Conservation (phyloP, 306 rosid genomes). For the Lathyrus aphaca region DNA sequence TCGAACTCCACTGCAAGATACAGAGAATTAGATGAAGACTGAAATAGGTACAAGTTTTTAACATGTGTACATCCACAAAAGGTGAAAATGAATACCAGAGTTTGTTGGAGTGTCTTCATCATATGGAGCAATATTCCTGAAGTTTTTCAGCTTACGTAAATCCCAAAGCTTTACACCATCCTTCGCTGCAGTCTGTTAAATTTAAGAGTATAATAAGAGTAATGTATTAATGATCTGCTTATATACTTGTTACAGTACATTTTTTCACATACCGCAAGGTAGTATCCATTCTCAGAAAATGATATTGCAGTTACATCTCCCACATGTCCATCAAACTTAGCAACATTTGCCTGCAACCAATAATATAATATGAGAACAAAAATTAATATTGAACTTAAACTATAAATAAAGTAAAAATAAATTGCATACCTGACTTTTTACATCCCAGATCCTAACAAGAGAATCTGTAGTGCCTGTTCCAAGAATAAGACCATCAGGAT, state of each 20-base stretch:
- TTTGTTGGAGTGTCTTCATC: slow-evolving; percentile 81
- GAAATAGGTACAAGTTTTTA: slow-evolving; percentile 14
- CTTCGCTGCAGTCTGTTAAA: slow-evolving; percentile 86
- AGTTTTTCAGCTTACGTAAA: slow-evolving; percentile 88
- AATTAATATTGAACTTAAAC: slow-evolving; percentile 10
- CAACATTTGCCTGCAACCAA: slow-evolving; percentile 81
- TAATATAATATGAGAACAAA: slow-evolving; percentile 16
- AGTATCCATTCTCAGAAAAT: slow-evolving; percentile 96
- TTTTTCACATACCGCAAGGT: slow-evolving; percentile 80
- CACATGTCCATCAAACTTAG: slow-evolving; percentile 85
- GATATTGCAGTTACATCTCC: slow-evolving; percentile 93
- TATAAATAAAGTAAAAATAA: slow-evolving; percentile 8
- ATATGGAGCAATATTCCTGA: slow-evolving; percentile 80
- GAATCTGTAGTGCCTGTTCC: slow-evolving; percentile 94
- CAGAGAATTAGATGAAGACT: slow-evolving; percentile 26
- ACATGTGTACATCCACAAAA: not conserved
- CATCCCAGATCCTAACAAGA: slow-evolving; percentile 96
- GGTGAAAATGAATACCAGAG: slow-evolving; percentile 58
- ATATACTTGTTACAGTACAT: slow-evolving; percentile 16
- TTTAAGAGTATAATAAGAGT: slow-evolving; percentile 39
- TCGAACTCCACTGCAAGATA: slow-evolving; percentile 87
- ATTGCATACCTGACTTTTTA: slow-evolving; percentile 86
- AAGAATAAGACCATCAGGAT: slow-evolving; percentile 99
- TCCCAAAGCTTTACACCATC: slow-evolving; percentile 99
- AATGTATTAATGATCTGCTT: not conserved